Base-by-base conservation (phyloP, 1,139 yeast species). In the Candida glucosophila region DNA sequence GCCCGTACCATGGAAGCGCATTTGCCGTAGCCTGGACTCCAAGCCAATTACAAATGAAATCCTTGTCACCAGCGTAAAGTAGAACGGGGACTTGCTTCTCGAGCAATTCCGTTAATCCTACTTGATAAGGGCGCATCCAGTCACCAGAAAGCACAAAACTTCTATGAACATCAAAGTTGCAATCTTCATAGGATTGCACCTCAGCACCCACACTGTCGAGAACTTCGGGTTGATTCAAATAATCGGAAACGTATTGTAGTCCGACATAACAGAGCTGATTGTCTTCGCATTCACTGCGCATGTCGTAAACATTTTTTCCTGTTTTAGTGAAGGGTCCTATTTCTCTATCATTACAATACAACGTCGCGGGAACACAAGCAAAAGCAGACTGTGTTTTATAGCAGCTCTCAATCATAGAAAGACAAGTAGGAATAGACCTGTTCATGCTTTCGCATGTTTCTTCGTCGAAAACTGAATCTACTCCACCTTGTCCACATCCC, bases 401-500 rank as follows among this genome's bases (percentile, higher is more conserved):
- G 61, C 98, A 90, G 11, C 80, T 60, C 43, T 82, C 71, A 43
- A 85, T 82, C 54, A 90, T 69, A 8, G 76, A 62, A 42, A 77
- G 60, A 64, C 98, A 90, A 53, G 94, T 76, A 37, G 88, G 93
- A 47, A 80, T 64, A 22, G 78, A 59, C 31, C 66, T 70, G 30
- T 68, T 59, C 94, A 88, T 83, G 26, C 66, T 60, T 29, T 75
- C 69, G 62, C 98, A 90, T 52, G 81, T 78, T 36, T 79, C 88
- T 26, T 79, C 82, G 19, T 69, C 63, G 43, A 90, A 62, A 6
- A 86, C 93, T 6, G 93, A 66, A 20, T 81, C 79, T 40, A 77
- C 81, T 24, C 95, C 97, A 47, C 95, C 95, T 44, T 74, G 65
- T 39, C 96, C 95, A 58, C 98, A 90, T 7, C 96, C 97, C 98